phyloP scores from a whole-genome alignment of 768 basidiomycete genomes.

The Mycena floridula region DNA sequence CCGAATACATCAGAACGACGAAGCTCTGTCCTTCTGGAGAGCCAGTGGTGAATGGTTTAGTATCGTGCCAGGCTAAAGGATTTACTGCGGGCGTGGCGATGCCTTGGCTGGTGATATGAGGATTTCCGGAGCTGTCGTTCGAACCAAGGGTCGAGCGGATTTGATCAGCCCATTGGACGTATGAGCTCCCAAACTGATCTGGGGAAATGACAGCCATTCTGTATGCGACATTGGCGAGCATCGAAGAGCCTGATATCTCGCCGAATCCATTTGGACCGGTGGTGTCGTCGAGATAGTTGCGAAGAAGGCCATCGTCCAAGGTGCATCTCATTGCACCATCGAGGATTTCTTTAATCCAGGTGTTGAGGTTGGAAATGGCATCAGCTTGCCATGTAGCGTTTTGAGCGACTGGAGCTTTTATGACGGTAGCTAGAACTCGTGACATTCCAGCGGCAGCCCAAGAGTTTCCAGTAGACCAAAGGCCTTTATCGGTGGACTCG shows the following conservation, averaged over 20 bases:
- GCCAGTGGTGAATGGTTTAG: conserved; percentile 25
- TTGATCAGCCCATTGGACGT: conserved; percentile 1
- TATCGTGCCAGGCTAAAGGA: conserved; percentile 27
- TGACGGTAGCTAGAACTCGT: conserved; percentile 30
- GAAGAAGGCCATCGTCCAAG: conserved; percentile 2
- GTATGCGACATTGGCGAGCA: conserved; percentile 17
- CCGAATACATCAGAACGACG: conserved; percentile 30
- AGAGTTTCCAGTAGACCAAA: conserved; percentile 14
- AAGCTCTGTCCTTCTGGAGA: conserved; percentile 34
- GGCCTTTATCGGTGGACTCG: conserved; percentile 9
- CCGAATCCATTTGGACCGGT: conserved; percentile 8
- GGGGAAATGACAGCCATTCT: conserved; percentile 5
- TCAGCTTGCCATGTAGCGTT: conserved; percentile 7
- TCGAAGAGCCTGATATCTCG: conserved; percentile 15
- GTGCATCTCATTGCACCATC: conserved; percentile 14
- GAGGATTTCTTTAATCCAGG: conserved; percentile 20
- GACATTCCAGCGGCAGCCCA: conserved; percentile 15
- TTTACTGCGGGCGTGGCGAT: conserved; percentile 30
- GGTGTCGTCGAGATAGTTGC: conserved; percentile 1
- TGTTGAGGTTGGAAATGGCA: conserved; percentile 10
- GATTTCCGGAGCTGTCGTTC: conserved; percentile 9
- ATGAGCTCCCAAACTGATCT: background rate
- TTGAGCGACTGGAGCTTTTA: conserved; percentile 29
- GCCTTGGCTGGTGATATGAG: conserved; percentile 23
- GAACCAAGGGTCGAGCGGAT: conserved; percentile 21